These are phyloP conservation scores for Vaccinium vitisidaea DNA, from an alignment of 148 eudicot species.

Conservation along the genomic window DNA sequence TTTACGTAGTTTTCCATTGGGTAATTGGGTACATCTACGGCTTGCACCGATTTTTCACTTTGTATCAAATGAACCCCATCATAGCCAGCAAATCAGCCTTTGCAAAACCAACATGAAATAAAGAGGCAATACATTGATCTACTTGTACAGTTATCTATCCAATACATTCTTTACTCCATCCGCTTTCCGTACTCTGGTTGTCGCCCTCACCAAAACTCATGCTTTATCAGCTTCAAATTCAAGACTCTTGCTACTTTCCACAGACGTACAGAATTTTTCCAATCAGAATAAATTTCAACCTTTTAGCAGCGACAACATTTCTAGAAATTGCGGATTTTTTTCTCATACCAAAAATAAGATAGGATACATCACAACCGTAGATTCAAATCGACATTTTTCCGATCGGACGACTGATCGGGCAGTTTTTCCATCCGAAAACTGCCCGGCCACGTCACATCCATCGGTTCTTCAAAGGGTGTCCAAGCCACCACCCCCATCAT, in stretches of 20 bases:
- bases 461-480: conserved; percentile 13
- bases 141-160: not conserved
- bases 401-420: conserved; percentile 5
- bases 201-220: not conserved
- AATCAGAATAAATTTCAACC: not conserved
- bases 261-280: not conserved
- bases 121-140: not conserved
- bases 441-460: conserved; percentile 26
- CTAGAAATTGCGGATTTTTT: not conserved
- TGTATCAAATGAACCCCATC: not conserved
- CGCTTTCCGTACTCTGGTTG: not conserved
- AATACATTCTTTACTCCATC: not conserved
- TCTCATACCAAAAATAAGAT: too few species aligned
- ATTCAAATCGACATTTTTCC: conserved; percentile 24
- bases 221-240: not conserved
- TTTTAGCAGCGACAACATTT: not conserved
- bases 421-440: conserved; percentile 26
- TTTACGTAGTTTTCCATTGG: not conserved
- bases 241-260: not conserved
- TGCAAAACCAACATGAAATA: not conserved
- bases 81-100: not conserved
- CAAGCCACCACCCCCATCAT: not conserved
- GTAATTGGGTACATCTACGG: not conserved
- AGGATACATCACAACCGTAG: conserved; percentile 19
- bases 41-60: not conserved